Evolutionary conservation across 768 basidiomycete species (phyloP).

Genomic region (Russula sp.): DNA sequence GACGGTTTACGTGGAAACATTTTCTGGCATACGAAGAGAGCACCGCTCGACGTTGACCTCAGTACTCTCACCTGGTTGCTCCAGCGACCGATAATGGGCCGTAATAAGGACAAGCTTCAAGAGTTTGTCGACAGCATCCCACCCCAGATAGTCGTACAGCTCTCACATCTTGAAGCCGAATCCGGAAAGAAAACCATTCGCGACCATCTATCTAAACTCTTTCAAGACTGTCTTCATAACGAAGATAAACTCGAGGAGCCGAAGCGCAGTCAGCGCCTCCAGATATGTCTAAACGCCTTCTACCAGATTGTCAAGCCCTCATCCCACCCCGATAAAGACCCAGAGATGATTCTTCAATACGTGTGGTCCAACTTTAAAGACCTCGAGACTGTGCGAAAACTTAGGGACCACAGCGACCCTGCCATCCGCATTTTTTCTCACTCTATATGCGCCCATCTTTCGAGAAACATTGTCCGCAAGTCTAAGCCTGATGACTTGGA

Average conservation of each 20-base stretch:
- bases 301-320: background rate
- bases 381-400: background rate
- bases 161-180: background rate
- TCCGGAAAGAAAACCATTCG: background rate
- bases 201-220: background rate
- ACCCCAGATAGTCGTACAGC: background rate
- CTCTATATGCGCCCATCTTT: slow-evolving; percentile 2
- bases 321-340: background rate
- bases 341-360: background rate
- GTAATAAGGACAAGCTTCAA: background rate
- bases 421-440: background rate
- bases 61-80: slow-evolving; percentile 2
- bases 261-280: background rate
- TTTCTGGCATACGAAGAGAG: background rate
- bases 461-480: background rate
- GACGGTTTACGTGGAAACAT: background rate
- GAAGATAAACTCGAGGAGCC: background rate
- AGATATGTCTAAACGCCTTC: background rate
- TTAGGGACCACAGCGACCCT: background rate
- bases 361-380: background rate
- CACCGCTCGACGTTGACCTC: background rate
- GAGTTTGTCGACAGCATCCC: background rate
- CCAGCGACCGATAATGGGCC: background rate
- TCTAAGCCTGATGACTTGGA: background rate
- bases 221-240: background rate